A percentile compares a stretch with the other conserved stretches of the same genome.
phyloP scores from a whole-genome alignment of 352 stramenopile genomes.

The Globisporangium spinosum region DNA sequence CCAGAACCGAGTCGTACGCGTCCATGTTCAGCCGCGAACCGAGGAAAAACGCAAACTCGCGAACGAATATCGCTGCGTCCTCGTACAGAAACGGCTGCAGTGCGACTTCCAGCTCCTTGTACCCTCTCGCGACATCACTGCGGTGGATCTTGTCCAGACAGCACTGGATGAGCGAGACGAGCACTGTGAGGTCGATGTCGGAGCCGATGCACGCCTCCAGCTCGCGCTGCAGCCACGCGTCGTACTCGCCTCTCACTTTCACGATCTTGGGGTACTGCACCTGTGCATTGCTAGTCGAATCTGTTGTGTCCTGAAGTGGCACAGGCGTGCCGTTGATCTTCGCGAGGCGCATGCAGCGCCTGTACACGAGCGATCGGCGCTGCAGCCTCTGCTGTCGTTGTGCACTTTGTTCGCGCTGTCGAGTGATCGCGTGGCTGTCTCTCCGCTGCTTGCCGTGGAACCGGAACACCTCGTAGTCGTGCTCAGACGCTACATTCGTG shows the following conservation, averaged over 20 bases:
- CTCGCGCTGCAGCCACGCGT: conserved; percentile 57
- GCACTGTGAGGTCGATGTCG: conserved; percentile 61
- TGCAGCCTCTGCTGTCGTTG: conserved; percentile 15
- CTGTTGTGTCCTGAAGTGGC: neutral
- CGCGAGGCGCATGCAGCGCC: conserved; percentile 42
- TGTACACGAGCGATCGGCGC: conserved; percentile 58
- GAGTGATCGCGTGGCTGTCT: conserved; percentile 12
- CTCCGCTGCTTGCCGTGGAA: conserved; percentile 32
- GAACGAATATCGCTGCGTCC: conserved; percentile 51
- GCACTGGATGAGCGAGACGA: conserved; percentile 59
- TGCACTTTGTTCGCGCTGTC: conserved; percentile 19
- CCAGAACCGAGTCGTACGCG: conserved; percentile 60
- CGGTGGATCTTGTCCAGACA: conserved; percentile 49
- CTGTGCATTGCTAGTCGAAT: neutral
- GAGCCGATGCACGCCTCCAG: conserved; percentile 61
- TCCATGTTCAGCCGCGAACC: conserved; percentile 58
- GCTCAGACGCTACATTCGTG: conserved; percentile 61
- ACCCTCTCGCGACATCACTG: conserved; percentile 34
- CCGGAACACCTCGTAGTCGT: conserved; percentile 49
- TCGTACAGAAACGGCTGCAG: conserved; percentile 66
- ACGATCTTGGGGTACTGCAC: conserved; percentile 31
- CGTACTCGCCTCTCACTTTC: conserved; percentile 58
- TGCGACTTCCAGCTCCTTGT: conserved; percentile 40
- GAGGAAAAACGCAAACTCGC: conserved; percentile 64
- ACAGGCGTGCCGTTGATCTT: conserved; percentile 41